phyloP scores from a whole-genome alignment of 805 yeast genomes.

The Hanseniaspora lachancei region DNA sequence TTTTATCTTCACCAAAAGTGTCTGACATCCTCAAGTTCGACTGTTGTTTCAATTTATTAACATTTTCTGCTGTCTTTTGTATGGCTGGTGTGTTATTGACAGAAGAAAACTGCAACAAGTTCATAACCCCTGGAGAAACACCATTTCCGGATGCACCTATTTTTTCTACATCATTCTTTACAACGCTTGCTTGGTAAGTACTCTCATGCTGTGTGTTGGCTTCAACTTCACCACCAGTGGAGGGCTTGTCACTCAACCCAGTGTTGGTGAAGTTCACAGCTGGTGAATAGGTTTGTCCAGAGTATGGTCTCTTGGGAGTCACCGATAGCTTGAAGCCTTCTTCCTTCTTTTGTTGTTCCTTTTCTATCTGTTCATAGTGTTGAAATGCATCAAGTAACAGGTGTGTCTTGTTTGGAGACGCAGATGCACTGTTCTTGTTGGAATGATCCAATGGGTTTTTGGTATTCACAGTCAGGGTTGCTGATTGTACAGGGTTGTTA shows the following conservation, averaged over 20 bases:
- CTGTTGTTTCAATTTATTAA: slow-evolving; percentile 2
- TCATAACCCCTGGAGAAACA: slow-evolving; percentile 84
- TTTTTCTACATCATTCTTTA: slow-evolving; percentile 14
- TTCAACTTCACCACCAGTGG: slow-evolving; percentile 11
- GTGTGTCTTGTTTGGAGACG: slow-evolving; percentile 12
- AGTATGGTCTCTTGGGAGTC: slow-evolving; percentile 1
- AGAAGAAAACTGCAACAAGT: slow-evolving; percentile 66
- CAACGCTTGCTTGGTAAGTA: slow-evolving; percentile 13
- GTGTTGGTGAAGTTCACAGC: neutral
- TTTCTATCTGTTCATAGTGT: slow-evolving; percentile 11
- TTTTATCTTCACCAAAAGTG: neutral
- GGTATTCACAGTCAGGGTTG: neutral
- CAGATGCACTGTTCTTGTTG: neutral
- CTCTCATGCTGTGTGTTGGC: slow-evolving; percentile 13
- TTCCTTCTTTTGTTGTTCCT: neutral
- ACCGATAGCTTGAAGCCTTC: neutral
- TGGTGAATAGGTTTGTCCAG: neutral
- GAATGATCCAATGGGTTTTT: neutral
- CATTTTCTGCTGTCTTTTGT: neutral
- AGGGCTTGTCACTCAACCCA: neutral
- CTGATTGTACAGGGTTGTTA: neutral
- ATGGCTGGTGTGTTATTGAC: slow-evolving; percentile 26
- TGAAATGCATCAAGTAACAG: slow-evolving; percentile 9
- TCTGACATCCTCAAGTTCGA: slow-evolving; percentile 2
- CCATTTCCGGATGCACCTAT: slow-evolving; percentile 18